Base-by-base conservation (phyloP, 768 basidiomycete species). In the Trametes maxima region DNA sequence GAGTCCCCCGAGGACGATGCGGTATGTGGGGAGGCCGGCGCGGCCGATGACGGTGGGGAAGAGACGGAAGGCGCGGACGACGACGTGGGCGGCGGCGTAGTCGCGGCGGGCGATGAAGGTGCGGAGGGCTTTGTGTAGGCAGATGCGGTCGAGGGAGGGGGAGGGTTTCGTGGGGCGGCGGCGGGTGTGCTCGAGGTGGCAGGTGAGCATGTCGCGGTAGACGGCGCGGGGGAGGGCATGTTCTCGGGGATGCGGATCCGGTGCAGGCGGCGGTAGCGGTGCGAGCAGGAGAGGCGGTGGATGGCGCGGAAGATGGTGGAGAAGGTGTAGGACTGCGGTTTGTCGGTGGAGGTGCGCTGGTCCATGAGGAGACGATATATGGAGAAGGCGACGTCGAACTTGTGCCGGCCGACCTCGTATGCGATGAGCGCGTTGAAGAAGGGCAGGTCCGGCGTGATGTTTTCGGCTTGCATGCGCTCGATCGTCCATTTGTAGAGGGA, bases 391-490 rank as follows among this genome's bases (percentile, higher is more conserved):
- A 74, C 72, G 5, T 63, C 65, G 49, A 75, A 70, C 5, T 73
- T 72, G 13, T 69, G 57, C 1, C 68, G 68, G 13, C 74, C 67
- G 39, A 76, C 65, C 56, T 81, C 77, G 16, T 72, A 70, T 6
- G 76, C 71, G 14, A 86, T 77, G 62, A 86, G 76, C 8, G 77
- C 61, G 57, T 85, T 84, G 72, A 84, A 78, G n/a, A 84, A 63
- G 40, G 66, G 65, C 10, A 76, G 71, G 54, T 81, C 74, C 0
- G 78, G 77, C 2, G 68, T 43, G 13, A 80, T 71, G 36, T 75
- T 75, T 1, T 76, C 72, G 19, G 72, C 67, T 49, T 69, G 66
- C 77, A 83, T 81, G 46, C 74, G 70, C 5, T 70, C 63, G 49
- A 85, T 70, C 0, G 62, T 46, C 54, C 48, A 46, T 39, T 56